A percentile compares a stretch with the other conserved stretches of the same genome.
phyloP scores from a whole-genome alignment of 257 asterid species.

The Jaltomata sinuosa region DNA sequence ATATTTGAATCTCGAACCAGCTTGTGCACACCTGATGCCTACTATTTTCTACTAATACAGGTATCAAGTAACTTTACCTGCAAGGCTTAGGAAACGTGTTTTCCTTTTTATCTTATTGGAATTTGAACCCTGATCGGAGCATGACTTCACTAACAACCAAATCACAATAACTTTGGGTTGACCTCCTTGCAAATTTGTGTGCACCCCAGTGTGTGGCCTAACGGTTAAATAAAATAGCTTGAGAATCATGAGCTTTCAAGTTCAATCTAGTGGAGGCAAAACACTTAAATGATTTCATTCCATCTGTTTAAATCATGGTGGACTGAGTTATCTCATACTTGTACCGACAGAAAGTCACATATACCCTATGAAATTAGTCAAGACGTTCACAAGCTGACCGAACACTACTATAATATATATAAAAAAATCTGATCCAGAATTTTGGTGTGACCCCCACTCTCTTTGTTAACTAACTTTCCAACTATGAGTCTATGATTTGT shows the following conservation, averaged over 20 bases:
- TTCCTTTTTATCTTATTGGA: too few species aligned
- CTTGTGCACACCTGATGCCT: background rate
- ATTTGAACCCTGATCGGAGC: background rate
- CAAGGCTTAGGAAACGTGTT: too few species aligned
- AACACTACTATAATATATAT: background rate
- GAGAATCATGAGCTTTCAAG: background rate
- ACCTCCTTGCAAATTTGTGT: too few species aligned
- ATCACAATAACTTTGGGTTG: too few species aligned
- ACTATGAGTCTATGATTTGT: background rate
- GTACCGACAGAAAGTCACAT: rapidly evolving
- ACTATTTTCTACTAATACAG: too few species aligned
- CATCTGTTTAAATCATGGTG: too few species aligned
- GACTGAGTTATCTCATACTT: background rate
- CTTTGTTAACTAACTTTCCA: background rate
- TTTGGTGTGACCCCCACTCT: background rate
- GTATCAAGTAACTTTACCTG: background rate
- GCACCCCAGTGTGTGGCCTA: background rate
- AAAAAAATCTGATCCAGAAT: background rate
- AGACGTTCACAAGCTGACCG: background rate
- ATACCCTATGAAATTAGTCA: background rate
- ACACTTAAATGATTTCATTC: background rate
- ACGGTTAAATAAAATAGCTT: background rate
- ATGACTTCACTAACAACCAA: background rate
- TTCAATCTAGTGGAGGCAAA: background rate
- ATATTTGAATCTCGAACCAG: background rate